A percentile compares a stretch with the other conserved stretches of the same genome.
phyloP scores from a whole-genome alignment of 257 asterid species.

The Solanum medicagineum region DNA sequence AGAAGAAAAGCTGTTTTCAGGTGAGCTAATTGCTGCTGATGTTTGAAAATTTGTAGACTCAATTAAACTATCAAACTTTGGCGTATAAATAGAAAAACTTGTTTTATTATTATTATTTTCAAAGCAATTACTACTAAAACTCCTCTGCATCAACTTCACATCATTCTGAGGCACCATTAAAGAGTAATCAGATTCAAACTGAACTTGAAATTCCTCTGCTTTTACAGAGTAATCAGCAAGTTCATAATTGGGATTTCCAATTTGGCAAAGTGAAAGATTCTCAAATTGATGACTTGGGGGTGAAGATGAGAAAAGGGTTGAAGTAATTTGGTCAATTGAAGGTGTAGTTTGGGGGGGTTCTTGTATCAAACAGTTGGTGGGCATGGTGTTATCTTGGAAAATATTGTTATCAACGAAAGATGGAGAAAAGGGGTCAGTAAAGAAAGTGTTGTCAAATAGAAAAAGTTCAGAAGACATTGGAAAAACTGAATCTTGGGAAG shows the following conservation, averaged over 20 bases:
- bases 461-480: constrained; percentile 66
- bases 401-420: constrained; percentile 9
- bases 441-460: constrained; percentile 34
- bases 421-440: constrained; percentile 47
- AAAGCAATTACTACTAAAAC: constrained; percentile 56
- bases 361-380: constrained; percentile 1
- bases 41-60: constrained; percentile 28
- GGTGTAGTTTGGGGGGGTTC: background rate
- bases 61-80: constrained; percentile 25
- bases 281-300: constrained; percentile 54
- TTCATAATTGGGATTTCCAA: background rate
- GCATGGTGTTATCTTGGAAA: background rate
- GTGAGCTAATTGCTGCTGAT: constrained; percentile 22
- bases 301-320: constrained; percentile 39
- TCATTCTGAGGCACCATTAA: constrained; percentile 25
- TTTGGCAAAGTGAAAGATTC: constrained; percentile 29
- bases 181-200: constrained; percentile 5
- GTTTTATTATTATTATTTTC: constrained; percentile 26
- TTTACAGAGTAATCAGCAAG: constrained; percentile 25
- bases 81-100: constrained; percentile 18
- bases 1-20: constrained; percentile 27
- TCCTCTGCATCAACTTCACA: constrained; percentile 64
- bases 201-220: constrained; percentile 39
- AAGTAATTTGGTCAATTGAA: constrained; percentile 27
- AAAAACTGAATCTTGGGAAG: background rate